Evolutionary conservation across 2,329 filamentous ascomycete genomes (phyloP).

Genomic region (Diplocarpon mali): DNA sequence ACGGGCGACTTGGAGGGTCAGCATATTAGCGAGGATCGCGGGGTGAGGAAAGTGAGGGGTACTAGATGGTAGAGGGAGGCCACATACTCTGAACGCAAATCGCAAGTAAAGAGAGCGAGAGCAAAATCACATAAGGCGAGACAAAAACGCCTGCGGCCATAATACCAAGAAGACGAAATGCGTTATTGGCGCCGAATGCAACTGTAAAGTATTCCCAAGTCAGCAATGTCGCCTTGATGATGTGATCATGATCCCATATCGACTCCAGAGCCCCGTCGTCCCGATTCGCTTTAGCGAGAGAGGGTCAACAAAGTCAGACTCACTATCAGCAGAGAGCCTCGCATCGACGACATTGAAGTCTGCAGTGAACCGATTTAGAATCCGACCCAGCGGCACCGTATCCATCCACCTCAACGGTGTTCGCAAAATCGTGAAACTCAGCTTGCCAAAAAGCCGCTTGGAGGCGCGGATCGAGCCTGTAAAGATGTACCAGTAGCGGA

Average conservation of each 20-base stretch:
- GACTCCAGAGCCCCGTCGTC: too few species aligned
- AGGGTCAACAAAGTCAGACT: too few species aligned
- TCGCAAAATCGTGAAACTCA: constrained; percentile 56
- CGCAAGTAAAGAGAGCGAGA: constrained; percentile 46
- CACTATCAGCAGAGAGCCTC: constrained; percentile 45
- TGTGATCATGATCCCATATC: too few species aligned
- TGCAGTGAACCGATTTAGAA: constrained; percentile 67
- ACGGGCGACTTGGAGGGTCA: constrained; percentile 34
- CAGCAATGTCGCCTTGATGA: too few species aligned
- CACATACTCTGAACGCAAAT: constrained; percentile 36
- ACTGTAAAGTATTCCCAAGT: constrained; percentile 25
- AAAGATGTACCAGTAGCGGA: constrained; percentile 54
- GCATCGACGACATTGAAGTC: constrained; percentile 69
- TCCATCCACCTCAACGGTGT: constrained; percentile 72
- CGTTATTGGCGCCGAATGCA: constrained; percentile 46
- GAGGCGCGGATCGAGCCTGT: constrained; percentile 57
- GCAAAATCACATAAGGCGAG: constrained; percentile 52
- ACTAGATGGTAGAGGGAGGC: too few species aligned
- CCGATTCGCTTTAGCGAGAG: too few species aligned
- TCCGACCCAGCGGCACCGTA: constrained; percentile 64
- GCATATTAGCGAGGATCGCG: too few species aligned
- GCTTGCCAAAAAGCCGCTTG: constrained; percentile 52
- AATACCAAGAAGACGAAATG: constrained; percentile 52
- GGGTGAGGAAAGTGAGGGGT: too few species aligned
- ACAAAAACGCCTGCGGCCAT: constrained; percentile 58